A percentile compares a stretch with the other conserved stretches of the same genome.
phyloP scores from a whole-genome alignment of 2,329 filamentous ascomycete genomes.

The Aureobasidium subglaciale region DNA sequence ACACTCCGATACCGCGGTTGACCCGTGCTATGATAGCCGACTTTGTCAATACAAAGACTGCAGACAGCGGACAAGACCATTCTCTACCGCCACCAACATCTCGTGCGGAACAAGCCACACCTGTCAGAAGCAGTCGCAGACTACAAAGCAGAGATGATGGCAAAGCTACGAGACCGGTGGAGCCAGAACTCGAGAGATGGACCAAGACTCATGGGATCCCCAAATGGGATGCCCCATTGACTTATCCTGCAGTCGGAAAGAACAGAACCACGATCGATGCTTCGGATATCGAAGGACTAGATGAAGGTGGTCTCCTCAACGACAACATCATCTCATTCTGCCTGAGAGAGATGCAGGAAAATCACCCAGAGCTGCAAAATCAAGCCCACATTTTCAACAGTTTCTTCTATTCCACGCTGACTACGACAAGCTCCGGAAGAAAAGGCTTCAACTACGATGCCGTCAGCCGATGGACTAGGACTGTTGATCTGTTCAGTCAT shows the following conservation, averaged over 20 bases:
- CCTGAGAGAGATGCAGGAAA: conserved; percentile 45
- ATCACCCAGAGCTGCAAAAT: conserved; percentile 35
- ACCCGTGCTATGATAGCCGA: not conserved
- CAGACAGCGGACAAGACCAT: not conserved
- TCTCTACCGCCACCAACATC: not conserved
- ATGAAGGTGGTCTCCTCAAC: conserved; percentile 82
- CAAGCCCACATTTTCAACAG: conserved; percentile 85
- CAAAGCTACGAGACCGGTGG: not conserved
- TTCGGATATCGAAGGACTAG: conserved; percentile 67
- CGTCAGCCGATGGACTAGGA: conserved; percentile 82
- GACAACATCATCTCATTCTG: conserved; percentile 91
- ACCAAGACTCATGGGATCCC: not conserved
- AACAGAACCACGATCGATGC: conserved; percentile 60
- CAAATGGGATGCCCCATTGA: conserved; percentile 43
- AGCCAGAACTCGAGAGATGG: conserved; percentile 1
- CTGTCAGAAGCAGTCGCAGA: not conserved
- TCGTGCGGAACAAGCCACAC: not conserved
- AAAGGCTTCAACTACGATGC: conserved; percentile 70
- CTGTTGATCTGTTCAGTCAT: conserved; percentile 73
- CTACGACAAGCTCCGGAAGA: conserved; percentile 47
- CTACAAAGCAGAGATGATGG: not conserved
- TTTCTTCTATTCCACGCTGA: conserved; percentile 79
- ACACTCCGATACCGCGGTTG: not conserved
- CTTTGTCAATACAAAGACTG: not conserved
- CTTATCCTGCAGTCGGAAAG: conserved; percentile 53